phyloP scores from a whole-genome alignment of 2,329 filamentous ascomycete genomes.

The Hysterium pulicare region DNA sequence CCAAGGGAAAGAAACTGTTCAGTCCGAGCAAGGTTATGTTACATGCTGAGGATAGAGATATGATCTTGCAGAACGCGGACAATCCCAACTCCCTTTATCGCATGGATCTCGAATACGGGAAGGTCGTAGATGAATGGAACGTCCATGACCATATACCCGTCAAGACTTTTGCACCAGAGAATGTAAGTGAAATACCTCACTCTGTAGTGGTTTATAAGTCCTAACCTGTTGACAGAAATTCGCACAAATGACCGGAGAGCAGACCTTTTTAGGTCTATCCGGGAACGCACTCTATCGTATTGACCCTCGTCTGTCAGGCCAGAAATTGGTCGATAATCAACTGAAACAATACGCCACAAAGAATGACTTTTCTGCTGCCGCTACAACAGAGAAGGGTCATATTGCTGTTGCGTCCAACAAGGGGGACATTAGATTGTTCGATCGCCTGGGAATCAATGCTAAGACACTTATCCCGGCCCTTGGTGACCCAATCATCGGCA shows the following conservation, averaged over 20 bases:
- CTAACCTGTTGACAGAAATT: slow-evolving; percentile 66
- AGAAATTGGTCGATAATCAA: slow-evolving; percentile 88
- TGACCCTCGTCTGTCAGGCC: slow-evolving; percentile 83
- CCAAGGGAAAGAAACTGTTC: slow-evolving; percentile 74
- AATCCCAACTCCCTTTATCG: slow-evolving; percentile 90
- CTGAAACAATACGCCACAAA: slow-evolving; percentile 96
- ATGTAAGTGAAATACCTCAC: slow-evolving; percentile 43
- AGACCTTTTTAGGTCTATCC: slow-evolving; percentile 91
- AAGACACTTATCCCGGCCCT: slow-evolving; percentile 96
- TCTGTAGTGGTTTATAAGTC: neutral
- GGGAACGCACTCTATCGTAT: slow-evolving; percentile 90
- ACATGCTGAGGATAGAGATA: slow-evolving; percentile 82
- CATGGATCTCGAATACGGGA: slow-evolving; percentile 97
- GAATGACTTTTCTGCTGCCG: slow-evolving; percentile 92
- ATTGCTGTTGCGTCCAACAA: slow-evolving; percentile 97
- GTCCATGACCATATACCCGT: slow-evolving; percentile 95
- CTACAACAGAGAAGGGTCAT: slow-evolving; percentile 94
- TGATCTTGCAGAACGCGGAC: slow-evolving; percentile 78
- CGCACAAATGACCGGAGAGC: slow-evolving; percentile 91
- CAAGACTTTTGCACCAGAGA: slow-evolving; percentile 87
- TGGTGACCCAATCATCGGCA: slow-evolving; percentile 88
- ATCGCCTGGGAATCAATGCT: slow-evolving; percentile 91
- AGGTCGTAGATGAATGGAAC: slow-evolving; percentile 98
- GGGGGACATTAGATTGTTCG: slow-evolving; percentile 94
- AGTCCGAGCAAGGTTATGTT: slow-evolving; percentile 97